Percentiles rank a stretch among this genome's conserved stretches.
These are phyloP conservation scores for Fusarium sp. DNA, from an alignment of 2,329 filamentous ascomycete species.

Conservation along the genomic window DNA sequence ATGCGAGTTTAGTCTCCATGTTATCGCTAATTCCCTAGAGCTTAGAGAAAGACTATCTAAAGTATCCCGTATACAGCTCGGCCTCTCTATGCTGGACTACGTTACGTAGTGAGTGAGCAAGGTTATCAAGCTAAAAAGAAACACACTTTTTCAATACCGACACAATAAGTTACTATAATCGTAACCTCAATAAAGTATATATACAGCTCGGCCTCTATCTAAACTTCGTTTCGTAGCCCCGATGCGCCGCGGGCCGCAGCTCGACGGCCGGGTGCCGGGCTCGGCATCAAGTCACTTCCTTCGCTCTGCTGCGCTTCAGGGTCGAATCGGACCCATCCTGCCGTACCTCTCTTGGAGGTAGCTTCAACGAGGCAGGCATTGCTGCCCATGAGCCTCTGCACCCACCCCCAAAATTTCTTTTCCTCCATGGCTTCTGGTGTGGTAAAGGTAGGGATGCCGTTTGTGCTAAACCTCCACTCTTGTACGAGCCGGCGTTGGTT, in stretches of 20 bases:
- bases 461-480: conserved; percentile 36
- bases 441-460: conserved; percentile 41
- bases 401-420: conserved; percentile 22
- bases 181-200: no score
- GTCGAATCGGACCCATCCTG: conserved; percentile 20
- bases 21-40: no score
- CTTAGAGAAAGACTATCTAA: no score
- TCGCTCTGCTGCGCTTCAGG: conserved; percentile 1
- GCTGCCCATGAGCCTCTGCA: conserved; percentile 36
- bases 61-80: no score
- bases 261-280: conserved; percentile 12
- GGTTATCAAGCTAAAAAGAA: no score
- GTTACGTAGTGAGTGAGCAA: no score
- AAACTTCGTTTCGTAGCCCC: conserved; percentile 28
- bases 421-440: conserved; percentile 16
- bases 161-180: no score
- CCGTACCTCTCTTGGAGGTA: conserved; percentile 27
- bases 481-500: conserved; percentile 22
- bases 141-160: no score
- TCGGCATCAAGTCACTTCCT: not conserved
- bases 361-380: conserved; percentile 39
- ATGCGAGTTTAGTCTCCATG: no score
- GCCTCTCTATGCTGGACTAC: no score
- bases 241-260: not conserved
- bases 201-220: not conserved